These are phyloP conservation scores for Raphidocelis subcapitata DNA, from an alignment of 139 green algal species.

Conservation along the genomic window DNA sequence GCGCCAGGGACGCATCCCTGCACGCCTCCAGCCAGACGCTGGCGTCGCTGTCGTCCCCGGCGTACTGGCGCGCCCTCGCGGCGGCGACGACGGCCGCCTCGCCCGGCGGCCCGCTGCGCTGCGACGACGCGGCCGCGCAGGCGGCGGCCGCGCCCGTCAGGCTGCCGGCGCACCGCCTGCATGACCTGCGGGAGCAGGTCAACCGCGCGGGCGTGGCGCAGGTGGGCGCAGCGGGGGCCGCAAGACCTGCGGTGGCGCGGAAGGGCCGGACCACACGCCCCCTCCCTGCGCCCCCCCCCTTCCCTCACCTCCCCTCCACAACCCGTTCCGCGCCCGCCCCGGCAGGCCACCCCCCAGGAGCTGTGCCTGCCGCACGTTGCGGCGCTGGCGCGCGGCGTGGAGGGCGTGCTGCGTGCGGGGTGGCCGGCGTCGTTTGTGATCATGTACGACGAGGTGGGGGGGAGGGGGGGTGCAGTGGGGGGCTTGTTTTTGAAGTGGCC, in stretches of 20 bases:
- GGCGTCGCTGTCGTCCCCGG: too few species aligned
- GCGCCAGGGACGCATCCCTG: too few species aligned
- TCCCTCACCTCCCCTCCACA: background rate
- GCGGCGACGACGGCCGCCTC: too few species aligned
- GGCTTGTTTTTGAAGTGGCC: background rate
- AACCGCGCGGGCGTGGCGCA: constrained; percentile 27
- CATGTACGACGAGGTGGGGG: constrained; percentile 54
- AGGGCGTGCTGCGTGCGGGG: constrained; percentile 37
- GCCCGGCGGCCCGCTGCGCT: too few species aligned
- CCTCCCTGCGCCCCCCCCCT: background rate
- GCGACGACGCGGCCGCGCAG: too few species aligned
- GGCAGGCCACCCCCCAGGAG: background rate
- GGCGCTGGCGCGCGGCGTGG: constrained; percentile 20
- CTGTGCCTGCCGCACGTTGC: constrained; percentile 7
- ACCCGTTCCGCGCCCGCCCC: background rate
- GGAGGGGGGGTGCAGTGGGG: background rate
- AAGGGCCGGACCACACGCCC: background rate
- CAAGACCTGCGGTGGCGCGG: too few species aligned
- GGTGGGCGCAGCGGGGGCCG: background rate
- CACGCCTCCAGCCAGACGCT: too few species aligned
- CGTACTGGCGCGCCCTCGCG: too few species aligned
- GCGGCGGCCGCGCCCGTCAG: background rate
- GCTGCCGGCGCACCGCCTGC: background rate
- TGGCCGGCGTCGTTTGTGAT: constrained; percentile 51
- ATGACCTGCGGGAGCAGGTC: constrained; percentile 19